Evolutionary conservation across 2,329 filamentous ascomycete genomes (phyloP), one percentile per base, ranked within the genome.

Genomic region (Fusarium torreyae): DNA sequence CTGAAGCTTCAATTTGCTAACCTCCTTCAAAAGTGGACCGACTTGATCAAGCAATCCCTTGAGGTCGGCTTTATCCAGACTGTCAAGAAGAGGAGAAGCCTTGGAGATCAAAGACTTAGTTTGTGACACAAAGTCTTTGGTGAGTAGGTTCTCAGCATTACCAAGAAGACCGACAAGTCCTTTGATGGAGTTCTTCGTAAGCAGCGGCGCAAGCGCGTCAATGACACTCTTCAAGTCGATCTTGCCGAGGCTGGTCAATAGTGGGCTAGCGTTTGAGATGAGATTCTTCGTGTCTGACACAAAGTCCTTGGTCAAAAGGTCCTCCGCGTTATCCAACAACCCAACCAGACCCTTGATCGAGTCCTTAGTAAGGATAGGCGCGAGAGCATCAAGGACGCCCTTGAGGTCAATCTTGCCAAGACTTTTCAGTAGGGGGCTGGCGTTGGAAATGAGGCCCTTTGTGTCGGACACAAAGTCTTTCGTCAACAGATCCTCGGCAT

Each of bases 351-450:
- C 77, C 20, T 76, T 71, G 33, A 82, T 69, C 0, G 77, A 77
- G 1, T 78, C 72, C 20, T 76, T 66, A 4, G 72, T 75, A 8
- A 79, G 63, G 1, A 79, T 63, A 1, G 77, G 73, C 13, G 57
- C 57, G 7, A 73, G 62, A 0, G 67, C 63, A 4, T 77, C 68
- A 6, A 81, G 62, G 2, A 81, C 61, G 5, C 74, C 74, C 43
- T 76, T 66, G 1, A 83, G 69, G 26, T 82, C 77, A 6, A 82
- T 71, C 45, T 79, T 75, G 42, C 75, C 56, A 2, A 79, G 38
- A 6, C 69, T 68, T 4, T 75, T 67, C 4, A 77, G 62, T 1
- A 74, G 52, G 2, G 71, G 76, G 17, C 64, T 72, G 5, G 63
- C 71, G 18, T 59, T 69, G 7, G 33, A 65, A 31, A 75, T 36